Base-by-base conservation (phyloP, 2,329 filamentous ascomycete species). In the Ceratocystis albifundus region DNA sequence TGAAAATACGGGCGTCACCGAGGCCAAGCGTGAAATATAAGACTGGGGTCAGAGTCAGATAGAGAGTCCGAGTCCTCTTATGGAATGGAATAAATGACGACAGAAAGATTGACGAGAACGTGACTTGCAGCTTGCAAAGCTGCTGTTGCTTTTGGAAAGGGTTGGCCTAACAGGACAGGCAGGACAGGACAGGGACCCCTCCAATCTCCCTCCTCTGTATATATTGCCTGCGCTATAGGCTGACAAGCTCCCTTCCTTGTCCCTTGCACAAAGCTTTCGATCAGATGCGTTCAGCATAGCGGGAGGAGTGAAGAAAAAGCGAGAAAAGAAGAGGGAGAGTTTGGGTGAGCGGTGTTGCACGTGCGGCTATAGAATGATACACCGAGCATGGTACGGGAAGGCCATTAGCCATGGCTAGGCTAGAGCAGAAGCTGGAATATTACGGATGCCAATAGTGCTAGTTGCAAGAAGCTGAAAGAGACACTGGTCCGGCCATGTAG, bases 61-160 rank as follows among this genome's bases (percentile, higher is more conserved):
- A 41, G 36, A 41, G 10, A 41, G 36, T 41, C 36, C 22, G 5
- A 28, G 48, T 28, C 8, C 48, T 28, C 25, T 10, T 25, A 15
- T 53, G 48, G 48, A 53, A 53, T 53, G 48, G 22, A 25, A 7
- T 25, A 28, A 25, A 59, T 59, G 55, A 59, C 55, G 55, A 32
- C 55, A 36, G 55, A 36, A 8, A 30, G 25, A 30, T 17, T 22
- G 55, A 36, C 55, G 55, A 17, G 15, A 32, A 30, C 5, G 8
- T 8, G 10, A 30, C 12, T 28, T n/a, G 30, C 15, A 59, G 36
- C 36, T 53, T 53, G 20, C 48, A 53, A 25, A 53, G 48, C 48
- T n/a, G 20, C 12, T 15, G 20, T 28, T 25, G 36, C 10, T 41
- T 41, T 41, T 41, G 36, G 36, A 41, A 10, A 12, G 36, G 36